Conservation (phyloP, 1,139 yeast genomes). For the Taphrina flavorubra region DNA sequence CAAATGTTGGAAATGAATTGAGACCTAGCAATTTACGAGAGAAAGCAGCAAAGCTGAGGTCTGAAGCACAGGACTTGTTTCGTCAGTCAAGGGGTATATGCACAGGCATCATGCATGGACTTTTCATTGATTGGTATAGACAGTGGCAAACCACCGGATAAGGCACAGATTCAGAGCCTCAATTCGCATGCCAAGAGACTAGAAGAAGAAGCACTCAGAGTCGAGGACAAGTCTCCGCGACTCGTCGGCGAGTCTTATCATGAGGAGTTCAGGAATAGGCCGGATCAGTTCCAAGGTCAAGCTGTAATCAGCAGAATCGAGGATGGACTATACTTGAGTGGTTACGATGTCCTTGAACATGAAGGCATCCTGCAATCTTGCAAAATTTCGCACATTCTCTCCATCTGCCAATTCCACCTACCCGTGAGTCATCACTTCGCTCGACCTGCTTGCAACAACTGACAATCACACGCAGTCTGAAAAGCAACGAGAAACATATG, state of each 20-base stretch:
- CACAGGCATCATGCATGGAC: not conserved
- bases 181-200: slow-evolving; percentile 14
- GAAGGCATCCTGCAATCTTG: slow-evolving; percentile 33
- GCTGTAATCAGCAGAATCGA: slow-evolving; percentile 17
- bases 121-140: not conserved
- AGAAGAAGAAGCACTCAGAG: slow-evolving; percentile 7
- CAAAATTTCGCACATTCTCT: slow-evolving; percentile 44
- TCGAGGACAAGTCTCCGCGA: slow-evolving; percentile 14
- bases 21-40: not conserved
- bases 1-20: not conserved
- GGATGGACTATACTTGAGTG: slow-evolving; percentile 20
- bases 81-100: slow-evolving; percentile 9
- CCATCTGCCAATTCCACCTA: slow-evolving; percentile 32
- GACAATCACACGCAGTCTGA: not conserved
- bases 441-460: too few species aligned
- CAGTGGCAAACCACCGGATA: slow-evolving; percentile 10
- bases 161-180: slow-evolving; percentile 5
- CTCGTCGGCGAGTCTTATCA: slow-evolving; percentile 4
- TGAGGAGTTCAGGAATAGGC: slow-evolving; percentile 7
- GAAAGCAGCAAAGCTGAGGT: slow-evolving; percentile 6
- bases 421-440: not conserved
- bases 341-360: slow-evolving; percentile 43
- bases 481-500: slow-evolving; percentile 4
- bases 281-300: slow-evolving; percentile 4
- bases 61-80: slow-evolving; percentile 14